Conservation (phyloP, 83 land plant genomes). For the Thuja plicata region DNA sequence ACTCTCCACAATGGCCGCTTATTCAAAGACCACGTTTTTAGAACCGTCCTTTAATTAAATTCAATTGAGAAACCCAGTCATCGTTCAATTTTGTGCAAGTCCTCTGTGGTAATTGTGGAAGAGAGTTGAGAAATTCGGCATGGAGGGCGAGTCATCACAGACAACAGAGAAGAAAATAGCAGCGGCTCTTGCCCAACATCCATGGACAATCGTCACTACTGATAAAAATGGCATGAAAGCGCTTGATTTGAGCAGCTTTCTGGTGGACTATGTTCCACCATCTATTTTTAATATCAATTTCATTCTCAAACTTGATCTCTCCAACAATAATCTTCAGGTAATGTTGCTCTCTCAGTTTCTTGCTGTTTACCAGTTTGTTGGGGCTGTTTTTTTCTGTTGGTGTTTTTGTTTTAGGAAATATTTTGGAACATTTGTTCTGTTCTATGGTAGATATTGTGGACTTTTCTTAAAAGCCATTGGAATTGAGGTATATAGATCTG, state of each 20-base stretch:
- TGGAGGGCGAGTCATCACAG: background rate
- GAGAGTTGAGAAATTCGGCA: background rate
- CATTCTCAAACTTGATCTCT: background rate
- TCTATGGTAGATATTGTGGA: background rate
- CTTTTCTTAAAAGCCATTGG: too few species aligned
- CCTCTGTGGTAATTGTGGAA: background rate
- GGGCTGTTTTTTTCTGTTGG: too few species aligned
- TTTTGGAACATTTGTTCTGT: too few species aligned
- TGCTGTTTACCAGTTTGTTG: background rate
- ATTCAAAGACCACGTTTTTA: too few species aligned
- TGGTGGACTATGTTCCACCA: background rate
- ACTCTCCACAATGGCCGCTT: too few species aligned
- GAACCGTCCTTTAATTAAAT: too few species aligned
- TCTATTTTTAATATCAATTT: background rate
- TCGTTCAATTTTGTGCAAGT: too few species aligned
- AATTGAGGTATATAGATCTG: too few species aligned
- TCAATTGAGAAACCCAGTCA: too few species aligned
- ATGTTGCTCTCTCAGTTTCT: background rate
- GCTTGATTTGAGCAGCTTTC: background rate
- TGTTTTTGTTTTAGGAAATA: too few species aligned
- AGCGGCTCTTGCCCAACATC: background rate
- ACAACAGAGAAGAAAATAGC: background rate
- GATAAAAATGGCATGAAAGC: background rate
- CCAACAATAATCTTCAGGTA: background rate
- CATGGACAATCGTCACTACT: background rate